Base-by-base conservation (phyloP, 176 grass and related monocot genomes). In the Chrysopogon serrulatus region DNA sequence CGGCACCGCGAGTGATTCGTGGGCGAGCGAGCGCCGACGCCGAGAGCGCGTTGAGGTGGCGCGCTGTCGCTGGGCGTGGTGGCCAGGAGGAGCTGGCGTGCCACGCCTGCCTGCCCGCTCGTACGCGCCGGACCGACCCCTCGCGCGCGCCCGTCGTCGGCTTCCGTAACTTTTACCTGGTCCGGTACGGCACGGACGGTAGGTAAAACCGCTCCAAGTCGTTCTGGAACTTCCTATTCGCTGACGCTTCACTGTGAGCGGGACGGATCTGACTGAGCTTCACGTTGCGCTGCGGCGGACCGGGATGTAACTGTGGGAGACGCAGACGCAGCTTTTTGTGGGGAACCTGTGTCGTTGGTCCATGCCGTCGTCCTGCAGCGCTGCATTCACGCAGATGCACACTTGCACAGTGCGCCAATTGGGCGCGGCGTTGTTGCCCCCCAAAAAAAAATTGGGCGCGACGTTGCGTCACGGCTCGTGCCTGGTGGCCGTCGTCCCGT, bases 1-100 rank as follows among this genome's bases (percentile, higher is more conserved):
- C 47, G 53, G 24, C 80, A 82, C 64, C 12, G 71, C 74, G 10
- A 1, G 39, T 2, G 16, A 70, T 71, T 40, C 14, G 71, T 47
- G 28, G 62, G 28, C 41, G 77, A 6, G 35, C 66, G 54, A 63
- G 60, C 59, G 59, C 57, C 57, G 57, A 27, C 59, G 67, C 2
- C 66, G 19, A 26, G 19, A 81, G 44, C 79, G 79, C 64, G 79
- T 69, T 44, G 57, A 5, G 57, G 81, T 74, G 86, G 81, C 3
- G 75, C 61, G 57, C 0, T 6, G 23, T 21, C 15, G 35, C 17
- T 5, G 75, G 74, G 35, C 75, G n/a, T n/a, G n/a, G n/a, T n/a
- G n/a, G n/a, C n/a, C n/a, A n/a, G n/a, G 57, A 79, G 68, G 37
- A 74, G 79, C 17, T 68, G 14, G 60, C 33, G 41, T 45, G 41